Evolutionary conservation across 1,139 yeast species (phyloP).

Genomic region (Magnusiomyces fungicola): DNA sequence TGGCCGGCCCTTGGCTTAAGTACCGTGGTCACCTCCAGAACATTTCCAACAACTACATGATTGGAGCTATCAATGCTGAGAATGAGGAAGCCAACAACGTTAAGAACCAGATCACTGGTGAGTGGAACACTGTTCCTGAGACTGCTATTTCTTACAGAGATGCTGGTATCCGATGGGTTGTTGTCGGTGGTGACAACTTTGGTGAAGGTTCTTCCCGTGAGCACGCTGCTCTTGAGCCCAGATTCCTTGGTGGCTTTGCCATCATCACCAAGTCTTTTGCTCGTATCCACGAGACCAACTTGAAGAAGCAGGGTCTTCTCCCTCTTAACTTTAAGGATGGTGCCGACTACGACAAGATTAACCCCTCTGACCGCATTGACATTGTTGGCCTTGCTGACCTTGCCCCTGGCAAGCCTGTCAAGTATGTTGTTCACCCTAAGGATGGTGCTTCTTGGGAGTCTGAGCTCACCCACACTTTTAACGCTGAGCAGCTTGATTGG

Average conservation of each 20-base stretch:
- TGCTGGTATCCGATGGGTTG: slow-evolving; percentile 28
- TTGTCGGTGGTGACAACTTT: slow-evolving; percentile 96
- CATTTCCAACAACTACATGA: slow-evolving; percentile 98
- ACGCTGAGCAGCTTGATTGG: slow-evolving; percentile 96
- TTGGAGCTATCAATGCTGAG: slow-evolving; percentile 97
- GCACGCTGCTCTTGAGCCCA: slow-evolving; percentile 99
- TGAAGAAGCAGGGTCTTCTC: slow-evolving; percentile 95
- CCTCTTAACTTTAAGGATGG: slow-evolving; percentile 63
- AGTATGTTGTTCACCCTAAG: slow-evolving; percentile 85
- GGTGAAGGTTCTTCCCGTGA: slow-evolving; percentile 99
- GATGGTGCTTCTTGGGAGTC: slow-evolving; percentile 79
- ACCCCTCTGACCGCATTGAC: slow-evolving; percentile 89
- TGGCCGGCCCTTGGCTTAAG: slow-evolving; percentile 99
- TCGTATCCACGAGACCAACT: slow-evolving; percentile 91
- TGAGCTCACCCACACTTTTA: slow-evolving; percentile 91
- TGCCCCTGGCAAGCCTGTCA: slow-evolving; percentile 89
- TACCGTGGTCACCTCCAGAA: slow-evolving; percentile 99
- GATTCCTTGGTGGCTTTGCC: slow-evolving; percentile 98
- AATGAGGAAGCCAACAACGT: slow-evolving; percentile 91
- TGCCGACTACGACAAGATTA: slow-evolving; percentile 90
- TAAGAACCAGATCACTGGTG: slow-evolving; percentile 88
- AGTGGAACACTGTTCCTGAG: slow-evolving; percentile 91
- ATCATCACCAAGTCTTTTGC: slow-evolving; percentile 97
- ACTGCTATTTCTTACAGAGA: slow-evolving; percentile 92
- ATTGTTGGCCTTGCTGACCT: slow-evolving; percentile 75